A percentile compares a stretch with the other conserved stretches of the same genome.
Conservation (phyloP, 1,284 basidiomycete species). For the Takashimella koratensis region DNA sequence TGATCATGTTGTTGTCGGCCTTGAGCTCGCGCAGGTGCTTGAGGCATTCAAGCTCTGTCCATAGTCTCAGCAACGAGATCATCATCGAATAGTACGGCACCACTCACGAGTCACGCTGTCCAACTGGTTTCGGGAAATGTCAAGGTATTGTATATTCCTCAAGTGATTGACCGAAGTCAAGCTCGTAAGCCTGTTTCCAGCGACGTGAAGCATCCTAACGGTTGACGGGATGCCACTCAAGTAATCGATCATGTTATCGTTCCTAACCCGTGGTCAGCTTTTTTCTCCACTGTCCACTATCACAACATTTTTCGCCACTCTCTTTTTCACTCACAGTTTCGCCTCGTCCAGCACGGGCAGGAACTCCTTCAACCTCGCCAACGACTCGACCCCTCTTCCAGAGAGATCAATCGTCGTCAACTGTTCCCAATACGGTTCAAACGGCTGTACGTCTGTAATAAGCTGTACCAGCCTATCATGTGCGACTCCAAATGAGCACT, state of each 20-base stretch:
- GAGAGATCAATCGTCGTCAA: constrained; percentile 74
- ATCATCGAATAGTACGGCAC: constrained; percentile 10
- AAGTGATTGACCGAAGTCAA: constrained; percentile 88
- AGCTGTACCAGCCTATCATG: constrained; percentile 86
- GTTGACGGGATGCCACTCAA: constrained; percentile 76
- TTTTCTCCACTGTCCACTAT: constrained; percentile 1
- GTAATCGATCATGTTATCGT: constrained; percentile 77
- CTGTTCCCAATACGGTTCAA: constrained; percentile 90
- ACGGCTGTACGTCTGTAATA: constrained; percentile 92
- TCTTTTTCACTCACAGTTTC: constrained; percentile 74
- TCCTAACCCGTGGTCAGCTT: constrained; percentile 52
- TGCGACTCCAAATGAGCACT: constrained; percentile 90
- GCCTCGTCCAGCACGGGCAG: constrained; percentile 77
- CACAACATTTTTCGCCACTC: no score
- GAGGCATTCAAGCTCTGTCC: constrained; percentile 72
- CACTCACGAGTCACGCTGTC: constrained; percentile 78
- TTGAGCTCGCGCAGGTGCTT: constrained; percentile 82
- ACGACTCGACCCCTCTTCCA: constrained; percentile 75
- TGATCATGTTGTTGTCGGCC: constrained; percentile 78
- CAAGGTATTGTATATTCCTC: constrained; percentile 77
- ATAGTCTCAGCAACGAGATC: no score
- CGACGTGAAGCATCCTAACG: constrained; percentile 74
- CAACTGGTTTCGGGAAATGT: constrained; percentile 86
- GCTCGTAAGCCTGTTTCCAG: constrained; percentile 76
- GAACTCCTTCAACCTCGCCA: constrained; percentile 90